Evolutionary conservation across 2,329 filamentous ascomycete species (phyloP).

Genomic region (Penicillium verrucosum): DNA sequence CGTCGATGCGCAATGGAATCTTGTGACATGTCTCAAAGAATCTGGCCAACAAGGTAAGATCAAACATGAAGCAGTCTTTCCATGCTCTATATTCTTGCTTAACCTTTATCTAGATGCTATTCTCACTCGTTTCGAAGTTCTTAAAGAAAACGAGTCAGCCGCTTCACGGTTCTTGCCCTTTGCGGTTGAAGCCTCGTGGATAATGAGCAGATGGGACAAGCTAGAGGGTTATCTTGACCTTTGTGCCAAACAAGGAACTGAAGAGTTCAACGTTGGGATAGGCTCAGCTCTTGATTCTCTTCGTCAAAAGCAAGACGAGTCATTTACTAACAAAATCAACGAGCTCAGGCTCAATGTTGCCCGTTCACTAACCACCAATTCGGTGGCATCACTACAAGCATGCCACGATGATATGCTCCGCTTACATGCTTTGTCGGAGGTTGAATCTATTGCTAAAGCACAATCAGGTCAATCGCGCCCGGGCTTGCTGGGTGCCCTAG

Average conservation of each 20-base stretch:
- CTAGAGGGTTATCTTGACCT: conserved; percentile 63
- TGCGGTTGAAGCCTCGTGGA: conserved; percentile 89
- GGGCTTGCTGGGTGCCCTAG: conserved; percentile 54
- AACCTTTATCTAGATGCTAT: conserved; percentile 62
- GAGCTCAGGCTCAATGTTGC: conserved; percentile 68
- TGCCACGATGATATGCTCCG: conserved; percentile 83
- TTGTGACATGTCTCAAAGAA: conserved; percentile 85
- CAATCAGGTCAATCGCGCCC: conserved; percentile 30
- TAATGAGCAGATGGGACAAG: conserved; percentile 75
- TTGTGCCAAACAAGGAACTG: conserved; percentile 37
- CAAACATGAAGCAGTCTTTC: background rate
- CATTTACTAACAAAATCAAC: conserved; percentile 58
- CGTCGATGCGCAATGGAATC: conserved; percentile 72
- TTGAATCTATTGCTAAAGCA: conserved; percentile 69
- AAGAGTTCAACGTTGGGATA: conserved; percentile 80
- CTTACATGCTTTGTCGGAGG: conserved; percentile 80
- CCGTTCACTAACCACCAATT: conserved; percentile 69
- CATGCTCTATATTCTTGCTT: background rate
- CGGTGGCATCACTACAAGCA: conserved; percentile 75
- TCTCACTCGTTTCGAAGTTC: conserved; percentile 79
- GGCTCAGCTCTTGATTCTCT: conserved; percentile 65
- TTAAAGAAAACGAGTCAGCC: conserved; percentile 53
- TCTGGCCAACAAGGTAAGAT: conserved; percentile 83
- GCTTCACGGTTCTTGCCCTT: conserved; percentile 70
- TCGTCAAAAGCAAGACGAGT: conserved; percentile 49